phyloP scores from a whole-genome alignment of 495 filamentous ascomycete species.

The Podospora fimiseda region DNA sequence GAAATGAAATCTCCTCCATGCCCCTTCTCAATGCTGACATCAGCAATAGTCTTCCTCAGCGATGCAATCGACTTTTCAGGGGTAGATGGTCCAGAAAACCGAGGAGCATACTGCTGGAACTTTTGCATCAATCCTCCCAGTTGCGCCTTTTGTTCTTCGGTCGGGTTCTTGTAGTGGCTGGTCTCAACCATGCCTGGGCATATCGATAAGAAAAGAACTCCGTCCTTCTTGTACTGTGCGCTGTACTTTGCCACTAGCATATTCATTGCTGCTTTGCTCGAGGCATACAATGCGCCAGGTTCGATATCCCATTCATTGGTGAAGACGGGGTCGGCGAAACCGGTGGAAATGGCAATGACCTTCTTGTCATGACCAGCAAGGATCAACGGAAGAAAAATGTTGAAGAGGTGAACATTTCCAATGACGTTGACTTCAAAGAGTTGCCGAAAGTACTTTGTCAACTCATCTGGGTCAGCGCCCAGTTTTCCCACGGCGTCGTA shows the following conservation, averaged over 20 bases:
- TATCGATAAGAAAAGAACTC: constrained; percentile 44
- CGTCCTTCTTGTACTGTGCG: constrained; percentile 45
- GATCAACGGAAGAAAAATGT: constrained; percentile 47
- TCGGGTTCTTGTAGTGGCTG: constrained; percentile 22
- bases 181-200: constrained; percentile 43
- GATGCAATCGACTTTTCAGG: constrained; percentile 35
- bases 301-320: constrained; percentile 20
- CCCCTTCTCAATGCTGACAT: constrained; percentile 40
- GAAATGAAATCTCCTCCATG: constrained; percentile 48
- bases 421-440: constrained; percentile 41
- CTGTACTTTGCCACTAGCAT: constrained; percentile 40
- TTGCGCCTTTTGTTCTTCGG: constrained; percentile 26
- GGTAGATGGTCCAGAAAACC: constrained; percentile 40
- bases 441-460: constrained; percentile 19
- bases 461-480: background rate
- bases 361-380: constrained; percentile 45
- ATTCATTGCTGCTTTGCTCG: constrained; percentile 40
- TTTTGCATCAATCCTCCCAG: constrained; percentile 24
- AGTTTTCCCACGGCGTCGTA: background rate
- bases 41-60: constrained; percentile 35
- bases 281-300: constrained; percentile 21
- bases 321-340: constrained; percentile 35
- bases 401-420: constrained; percentile 46
- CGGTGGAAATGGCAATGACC: constrained; percentile 45
- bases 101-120: constrained; percentile 38